Evolutionary conservation across 2,329 filamentous ascomycete species (phyloP), one percentile per base, ranked within the genome.

Genomic region (Diaporthe ampelina): DNA sequence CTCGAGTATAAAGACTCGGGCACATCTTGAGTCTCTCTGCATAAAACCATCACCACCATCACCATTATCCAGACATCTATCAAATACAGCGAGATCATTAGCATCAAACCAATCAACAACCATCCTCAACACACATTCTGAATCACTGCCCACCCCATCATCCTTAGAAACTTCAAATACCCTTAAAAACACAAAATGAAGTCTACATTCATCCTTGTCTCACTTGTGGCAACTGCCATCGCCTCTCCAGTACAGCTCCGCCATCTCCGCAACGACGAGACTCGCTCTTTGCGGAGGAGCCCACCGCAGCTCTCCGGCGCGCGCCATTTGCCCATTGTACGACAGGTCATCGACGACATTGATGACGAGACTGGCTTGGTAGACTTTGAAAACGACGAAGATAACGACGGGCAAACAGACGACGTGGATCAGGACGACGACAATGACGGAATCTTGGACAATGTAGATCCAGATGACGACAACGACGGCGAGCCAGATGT

Each of bases 171-270:
- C n/a, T n/a, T n/a, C n/a, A n/a, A n/a, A n/a, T n/a, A n/a, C n/a
- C n/a, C n/a, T n/a, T n/a, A n/a, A n/a, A n/a, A n/a, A n/a, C n/a
- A n/a, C n/a, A n/a, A 21, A 63, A 67, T 68, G 63, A 68, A 54
- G 63, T 40, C 29, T 10, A 54, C n/a, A 40, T n/a, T 68, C 9
- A 29, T 68, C 17, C 48, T 68, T 37, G 63, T 54, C n/a, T 68
- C 63, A 54, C 45, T 67, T 15, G 29, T 37, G 45, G 63, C 63
- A 35, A 37, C 63, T 29, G 32, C 48, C 32, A 68, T 68, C 10
- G 63, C 63, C n/a, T 68, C 63, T 24, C 63, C 48, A 4, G 48
- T 68, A 8, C 63, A 68, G 9, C 21, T 67, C 13, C 45, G 40
- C 21, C 45, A 52, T 26, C 63, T 54, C n/a, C 48, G n/a, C n/a